These are phyloP conservation scores for Paramyrothecium sp. DNA, from an alignment of 2,329 filamentous ascomycete species.

Conservation along the genomic window DNA sequence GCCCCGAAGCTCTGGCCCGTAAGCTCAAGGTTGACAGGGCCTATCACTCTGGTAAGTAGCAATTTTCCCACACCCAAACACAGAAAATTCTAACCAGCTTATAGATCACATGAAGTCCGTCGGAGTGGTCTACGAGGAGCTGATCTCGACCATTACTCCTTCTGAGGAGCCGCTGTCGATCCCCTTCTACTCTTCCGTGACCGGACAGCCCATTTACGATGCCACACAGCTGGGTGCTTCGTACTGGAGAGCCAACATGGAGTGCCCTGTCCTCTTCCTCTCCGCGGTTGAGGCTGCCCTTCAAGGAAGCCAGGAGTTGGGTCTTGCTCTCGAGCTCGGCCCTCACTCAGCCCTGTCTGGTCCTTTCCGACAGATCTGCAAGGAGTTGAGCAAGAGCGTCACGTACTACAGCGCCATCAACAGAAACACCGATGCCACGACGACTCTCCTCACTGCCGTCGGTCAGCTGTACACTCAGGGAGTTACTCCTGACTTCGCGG, in stretches of 20 bases:
- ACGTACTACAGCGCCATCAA: neutral
- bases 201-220: neutral
- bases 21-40: constrained; percentile 13
- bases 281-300: constrained; percentile 4
- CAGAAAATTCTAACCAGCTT: too few species aligned
- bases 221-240: constrained; percentile 2
- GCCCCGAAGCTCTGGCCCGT: constrained; percentile 10
- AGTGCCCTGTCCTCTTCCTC: constrained; percentile 18
- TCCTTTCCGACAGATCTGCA: constrained; percentile 8
- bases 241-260: constrained; percentile 24
- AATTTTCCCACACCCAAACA: neutral
- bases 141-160: neutral
- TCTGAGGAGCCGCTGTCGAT: neutral
- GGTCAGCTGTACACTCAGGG: constrained; percentile 10
- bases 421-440: neutral
- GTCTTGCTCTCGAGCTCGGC: constrained; percentile 14
- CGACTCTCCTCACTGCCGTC: neutral
- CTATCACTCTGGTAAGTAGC: constrained; percentile 21
- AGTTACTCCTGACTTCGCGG: neutral
- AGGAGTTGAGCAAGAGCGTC: neutral
- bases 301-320: neutral
- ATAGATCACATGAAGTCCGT: constrained; percentile 21
- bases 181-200: constrained; percentile 4
- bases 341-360: constrained; percentile 10
- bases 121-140: constrained; percentile 10